A percentile compares a stretch with the other conserved stretches of the same genome.
Evolutionary conservation across 805 yeast species (phyloP).

Genomic region (Blastobotrys americana): DNA sequence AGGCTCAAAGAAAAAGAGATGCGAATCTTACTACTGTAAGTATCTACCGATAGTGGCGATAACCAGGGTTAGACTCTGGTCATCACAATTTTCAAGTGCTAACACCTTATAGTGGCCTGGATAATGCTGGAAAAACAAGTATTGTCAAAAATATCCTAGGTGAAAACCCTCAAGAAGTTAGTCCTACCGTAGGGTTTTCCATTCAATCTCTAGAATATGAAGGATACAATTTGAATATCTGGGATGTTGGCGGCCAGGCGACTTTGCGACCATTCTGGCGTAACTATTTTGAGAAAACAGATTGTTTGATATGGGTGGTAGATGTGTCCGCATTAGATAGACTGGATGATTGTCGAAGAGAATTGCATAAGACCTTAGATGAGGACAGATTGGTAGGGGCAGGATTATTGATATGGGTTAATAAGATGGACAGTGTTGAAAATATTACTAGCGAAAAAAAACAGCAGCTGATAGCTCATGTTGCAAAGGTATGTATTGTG

Average conservation of each 20-base stretch:
- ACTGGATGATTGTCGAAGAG: slow-evolving; percentile 55
- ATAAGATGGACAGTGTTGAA: slow-evolving; percentile 60
- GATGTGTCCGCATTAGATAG: slow-evolving; percentile 59
- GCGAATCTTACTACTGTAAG: slow-evolving; percentile 56
- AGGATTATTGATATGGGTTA: slow-evolving; percentile 59
- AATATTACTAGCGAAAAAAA: slow-evolving; percentile 16
- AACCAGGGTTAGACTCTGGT: background rate
- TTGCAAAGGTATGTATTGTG: slow-evolving; percentile 6
- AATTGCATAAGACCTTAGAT: slow-evolving; percentile 51
- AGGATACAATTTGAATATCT: slow-evolving; percentile 33
- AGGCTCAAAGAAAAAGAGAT: slow-evolving; percentile 72
- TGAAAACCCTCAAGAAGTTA: slow-evolving; percentile 46
- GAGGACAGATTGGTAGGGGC: slow-evolving; percentile 69
- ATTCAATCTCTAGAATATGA: slow-evolving; percentile 50
- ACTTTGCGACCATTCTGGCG: slow-evolving; percentile 86
- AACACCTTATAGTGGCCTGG: slow-evolving; percentile 62
- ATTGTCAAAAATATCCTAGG: slow-evolving; percentile 53
- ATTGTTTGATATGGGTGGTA: slow-evolving; percentile 78
- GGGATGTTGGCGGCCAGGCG: slow-evolving; percentile 90
- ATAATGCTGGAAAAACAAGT: slow-evolving; percentile 88
- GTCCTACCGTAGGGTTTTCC: slow-evolving; percentile 89
- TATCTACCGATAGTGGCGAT: slow-evolving; percentile 1
- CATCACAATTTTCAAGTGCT: slow-evolving; percentile 1
- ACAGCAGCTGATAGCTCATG: slow-evolving; percentile 10
- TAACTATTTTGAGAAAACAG: slow-evolving; percentile 80